Evolutionary conservation across 164 flowering plant species (phyloP).

Genomic region (Chimonanthus salicifolius): DNA sequence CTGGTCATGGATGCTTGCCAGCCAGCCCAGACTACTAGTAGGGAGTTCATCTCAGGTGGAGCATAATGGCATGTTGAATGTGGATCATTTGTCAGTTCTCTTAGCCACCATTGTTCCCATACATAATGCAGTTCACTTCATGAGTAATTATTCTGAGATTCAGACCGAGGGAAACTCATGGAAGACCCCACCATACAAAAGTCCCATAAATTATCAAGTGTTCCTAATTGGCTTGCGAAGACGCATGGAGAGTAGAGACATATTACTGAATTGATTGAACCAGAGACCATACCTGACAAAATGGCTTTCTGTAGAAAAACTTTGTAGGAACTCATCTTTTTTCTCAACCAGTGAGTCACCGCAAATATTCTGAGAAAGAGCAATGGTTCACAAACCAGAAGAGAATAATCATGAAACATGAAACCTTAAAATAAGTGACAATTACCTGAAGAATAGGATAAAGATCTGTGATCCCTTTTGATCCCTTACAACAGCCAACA

Average conservation of each 20-base stretch:
- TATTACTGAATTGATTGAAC: neutral
- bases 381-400: constrained; percentile 8
- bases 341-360: constrained; percentile 69
- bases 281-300: constrained; percentile 45
- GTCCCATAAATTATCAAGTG: neutral
- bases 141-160: neutral
- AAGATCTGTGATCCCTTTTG: constrained; percentile 82
- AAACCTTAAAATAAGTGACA: constrained; percentile 1
- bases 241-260: neutral
- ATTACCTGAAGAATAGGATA: constrained; percentile 69
- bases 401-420: neutral
- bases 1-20: no score
- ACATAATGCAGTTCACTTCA: neutral
- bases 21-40: neutral
- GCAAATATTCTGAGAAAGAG: constrained; percentile 55
- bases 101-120: neutral
- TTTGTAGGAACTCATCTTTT: constrained; percentile 70
- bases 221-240: neutral
- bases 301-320: constrained; percentile 50
- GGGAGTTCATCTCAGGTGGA: neutral
- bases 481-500: constrained; percentile 42
- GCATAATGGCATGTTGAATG: neutral
- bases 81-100: neutral
- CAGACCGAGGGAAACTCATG: neutral
- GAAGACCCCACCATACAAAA: neutral